phyloP scores from a whole-genome alignment of 2,329 filamentous ascomycete genomes.

The Mycocentrospora acerina region DNA sequence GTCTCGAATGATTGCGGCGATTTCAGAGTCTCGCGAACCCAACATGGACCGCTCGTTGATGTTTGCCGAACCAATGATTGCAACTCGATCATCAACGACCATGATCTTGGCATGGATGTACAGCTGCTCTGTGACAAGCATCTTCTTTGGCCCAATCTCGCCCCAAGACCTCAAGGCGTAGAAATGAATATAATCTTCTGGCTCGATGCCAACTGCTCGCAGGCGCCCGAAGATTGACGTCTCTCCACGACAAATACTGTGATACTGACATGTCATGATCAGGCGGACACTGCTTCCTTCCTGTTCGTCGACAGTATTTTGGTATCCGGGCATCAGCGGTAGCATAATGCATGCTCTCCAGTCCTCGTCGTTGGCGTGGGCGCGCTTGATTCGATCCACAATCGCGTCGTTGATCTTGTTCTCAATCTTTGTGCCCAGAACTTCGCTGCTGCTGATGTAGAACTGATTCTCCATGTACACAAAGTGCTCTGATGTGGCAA shows the following conservation, averaged over 20 bases:
- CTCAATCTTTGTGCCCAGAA: conserved; percentile 81
- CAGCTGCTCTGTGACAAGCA: conserved; percentile 88
- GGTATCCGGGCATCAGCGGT: conserved; percentile 96
- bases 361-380: conserved; percentile 78
- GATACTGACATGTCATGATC: conserved; percentile 96
- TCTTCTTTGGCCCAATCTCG: conserved; percentile 78
- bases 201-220: conserved; percentile 77
- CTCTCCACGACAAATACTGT: conserved; percentile 91
- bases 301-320: conserved; percentile 91
- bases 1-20: conserved; percentile 86
- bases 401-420: conserved; percentile 94
- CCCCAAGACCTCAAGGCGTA: conserved; percentile 93
- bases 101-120: conserved; percentile 99
- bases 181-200: conserved; percentile 94
- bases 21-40: conserved; percentile 87
- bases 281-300: conserved; percentile 92
- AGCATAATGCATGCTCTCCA: conserved; percentile 92
- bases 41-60: conserved; percentile 98
- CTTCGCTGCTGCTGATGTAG: conserved; percentile 91
- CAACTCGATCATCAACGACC: conserved; percentile 89
- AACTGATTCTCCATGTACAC: conserved; percentile 99
- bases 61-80: conserved; percentile 94
- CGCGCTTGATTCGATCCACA: conserved; percentile 85
- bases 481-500: conserved; percentile 92
- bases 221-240: conserved; percentile 88